Base-by-base conservation (phyloP, 140 eudicot species). In the Cichorium intybus region DNA sequence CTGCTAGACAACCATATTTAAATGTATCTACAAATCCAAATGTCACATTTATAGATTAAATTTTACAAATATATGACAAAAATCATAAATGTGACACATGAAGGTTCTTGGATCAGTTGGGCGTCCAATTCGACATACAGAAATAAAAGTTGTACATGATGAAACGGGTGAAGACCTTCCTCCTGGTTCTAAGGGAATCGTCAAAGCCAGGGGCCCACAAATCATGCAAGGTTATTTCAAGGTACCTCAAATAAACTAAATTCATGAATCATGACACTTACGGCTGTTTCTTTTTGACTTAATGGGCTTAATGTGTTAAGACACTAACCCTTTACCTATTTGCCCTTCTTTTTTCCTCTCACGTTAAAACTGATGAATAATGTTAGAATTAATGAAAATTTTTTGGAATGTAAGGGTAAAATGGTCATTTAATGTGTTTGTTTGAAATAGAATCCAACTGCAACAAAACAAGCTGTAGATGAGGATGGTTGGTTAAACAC, bases 21-120 rank as follows among this genome's bases (percentile, higher is more conserved):
- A 93, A 93, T 76, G 99, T 93, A 60, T 64, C 63, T 39, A 52
- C 56, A 47, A 34, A 75, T 53, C 34, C 48, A 27, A 7, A 61
- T 24, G 12, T 28, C 60, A n/a, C 7, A 48, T 52, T 27, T 47
- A n/a, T 10, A 11, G 43, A 45, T 50, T 49, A 10, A 43, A 31
- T 47, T 3, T 3, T 68, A 39, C 43, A 59, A 73, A 43, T 47
- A 60, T 71, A 54, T 83, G 70, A 83, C 66, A 66, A 53, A 37
- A 55, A 53, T 76, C 64, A 56, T 41, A 43, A 59, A 41, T 74
- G 69, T 80, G 69, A 77, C 55, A 34, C 83, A 69, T 87, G 72
- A 75, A 93, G 99, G 99, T 88, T 68, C 92, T 93, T 62, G 87
- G 97, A 66, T 85, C 99, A 52, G 75, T 80, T 62, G 99, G 99